Conservation (phyloP, 2,329 filamentous ascomycete genomes). For the Epichloe festucae region DNA sequence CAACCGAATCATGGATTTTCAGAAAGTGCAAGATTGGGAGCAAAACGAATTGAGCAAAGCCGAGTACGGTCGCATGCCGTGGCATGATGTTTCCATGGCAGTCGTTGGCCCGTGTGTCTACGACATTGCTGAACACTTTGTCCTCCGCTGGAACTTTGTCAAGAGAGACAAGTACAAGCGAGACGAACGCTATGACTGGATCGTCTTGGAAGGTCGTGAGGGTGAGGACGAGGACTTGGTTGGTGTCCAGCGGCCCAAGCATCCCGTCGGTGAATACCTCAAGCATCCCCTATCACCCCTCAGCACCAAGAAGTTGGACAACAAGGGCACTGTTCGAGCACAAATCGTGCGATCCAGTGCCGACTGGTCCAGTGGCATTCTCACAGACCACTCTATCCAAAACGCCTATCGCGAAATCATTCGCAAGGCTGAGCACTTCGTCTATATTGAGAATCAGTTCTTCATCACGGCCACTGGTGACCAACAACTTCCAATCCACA, state of each 20-base stretch:
- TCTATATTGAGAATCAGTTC: constrained; percentile 98
- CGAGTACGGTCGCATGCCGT: constrained; percentile 90
- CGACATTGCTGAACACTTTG: constrained; percentile 92
- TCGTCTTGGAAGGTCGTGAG: constrained; percentile 62
- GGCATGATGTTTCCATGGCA: constrained; percentile 93
- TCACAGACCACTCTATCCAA: constrained; percentile 74
- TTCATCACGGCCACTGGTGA: constrained; percentile 92
- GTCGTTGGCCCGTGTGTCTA: constrained; percentile 81
- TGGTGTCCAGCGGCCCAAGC: constrained; percentile 76
- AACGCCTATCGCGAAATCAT: constrained; percentile 82
- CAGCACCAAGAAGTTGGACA: constrained; percentile 47
- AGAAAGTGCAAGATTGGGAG: constrained; percentile 84
- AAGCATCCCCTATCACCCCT: constrained; percentile 65
- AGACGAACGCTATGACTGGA: constrained; percentile 71
- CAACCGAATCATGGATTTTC: constrained; percentile 90
- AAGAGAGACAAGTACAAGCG: constrained; percentile 98
- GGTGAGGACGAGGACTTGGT: constrained; percentile 74
- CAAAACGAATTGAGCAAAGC: constrained; percentile 84
- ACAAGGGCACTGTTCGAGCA: constrained; percentile 63
- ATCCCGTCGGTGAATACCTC: constrained; percentile 78
- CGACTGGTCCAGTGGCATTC: constrained; percentile 88
- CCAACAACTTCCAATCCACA: constrained; percentile 74
- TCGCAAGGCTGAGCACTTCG: constrained; percentile 73
- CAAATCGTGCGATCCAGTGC: constrained; percentile 82
- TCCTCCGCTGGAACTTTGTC: constrained; percentile 89